Base-by-base conservation (phyloP, 257 asterid species). In the Anisodus acutangulus region DNA sequence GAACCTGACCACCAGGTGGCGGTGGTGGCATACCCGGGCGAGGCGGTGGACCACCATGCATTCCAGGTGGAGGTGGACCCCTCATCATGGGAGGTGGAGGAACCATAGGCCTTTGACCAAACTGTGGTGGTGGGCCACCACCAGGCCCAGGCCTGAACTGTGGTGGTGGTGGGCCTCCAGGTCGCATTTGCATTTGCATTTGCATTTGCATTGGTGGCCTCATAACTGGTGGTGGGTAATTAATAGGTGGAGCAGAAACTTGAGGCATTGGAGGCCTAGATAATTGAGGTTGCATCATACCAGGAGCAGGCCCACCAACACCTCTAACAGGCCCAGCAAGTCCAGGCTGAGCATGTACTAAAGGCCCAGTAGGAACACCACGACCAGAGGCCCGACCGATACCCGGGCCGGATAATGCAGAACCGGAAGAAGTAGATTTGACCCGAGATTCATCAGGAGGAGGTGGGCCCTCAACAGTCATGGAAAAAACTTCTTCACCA, bases 211-310 rank as follows among this genome's bases (percentile, higher is more conserved):
- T 86, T 0, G 97, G 95, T 0, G 95, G 97, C 85, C 97, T 92
- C 35, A 90, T 81, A 41, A 91, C 91, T 47, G 67, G 93, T 9
- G 89, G 94, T 9, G 97, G 97, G 69, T 92, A 93, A 6, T 91
- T 84, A 64, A 93, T 86, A 0, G 99, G 97, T 1, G 94, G 95
- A 6, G 88, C 98, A 2, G 95, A 86, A 3, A 92, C 90, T 89
- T 93, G 93, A 3, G 97, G 90, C 51, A 87, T n/a, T 4, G 91
- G 94, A 6, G 98, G 97, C 19, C 97, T 89, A 1, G 99, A 91
- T 71, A 94, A 90, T 90, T 94, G 98, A 11, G 99, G 99, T 90
- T 95, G 99, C 99, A 95, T 95, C 99, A 95, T 95, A 5, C 97
- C 97, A 2, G 98, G 97, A 1, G 95, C 92, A 0, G 99, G 99